phyloP scores from a whole-genome alignment of 2,329 filamentous ascomycete species.

The Drechmeria coniospora region DNA sequence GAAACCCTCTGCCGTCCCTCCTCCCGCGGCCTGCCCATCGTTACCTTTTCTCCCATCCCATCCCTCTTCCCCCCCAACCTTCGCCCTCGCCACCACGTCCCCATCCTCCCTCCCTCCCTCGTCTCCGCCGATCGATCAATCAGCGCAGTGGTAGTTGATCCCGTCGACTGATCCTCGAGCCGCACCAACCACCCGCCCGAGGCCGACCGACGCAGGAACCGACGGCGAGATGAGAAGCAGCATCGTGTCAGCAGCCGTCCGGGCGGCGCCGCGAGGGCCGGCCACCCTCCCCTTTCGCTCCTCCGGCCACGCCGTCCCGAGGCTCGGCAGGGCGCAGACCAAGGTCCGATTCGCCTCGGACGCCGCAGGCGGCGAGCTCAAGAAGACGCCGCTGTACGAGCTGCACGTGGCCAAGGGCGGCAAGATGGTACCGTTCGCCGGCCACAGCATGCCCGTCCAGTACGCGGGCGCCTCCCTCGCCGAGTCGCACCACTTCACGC shows the following conservation, averaged over 20 bases:
- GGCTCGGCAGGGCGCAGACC: constrained; percentile 4
- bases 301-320: constrained; percentile 3
- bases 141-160: too few species aligned
- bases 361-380: constrained; percentile 19
- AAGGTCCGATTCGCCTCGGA: constrained; percentile 12
- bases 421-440: constrained; percentile 95
- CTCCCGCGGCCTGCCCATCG: constrained; percentile 3
- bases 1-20: background rate
- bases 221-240: too few species aligned
- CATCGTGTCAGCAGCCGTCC: constrained; percentile 14
- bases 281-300: constrained; percentile 2
- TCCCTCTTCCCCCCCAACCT: too few species aligned
- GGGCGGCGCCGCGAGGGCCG: constrained; percentile 14
- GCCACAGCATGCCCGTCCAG: constrained; percentile 83
- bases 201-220: too few species aligned
- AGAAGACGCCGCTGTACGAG: constrained; percentile 62
- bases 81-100: too few species aligned
- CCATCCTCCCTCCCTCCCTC: too few species aligned
- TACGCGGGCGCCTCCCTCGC: constrained; percentile 64
- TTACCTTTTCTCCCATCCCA: constrained; percentile 3
- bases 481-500: constrained; percentile 82
- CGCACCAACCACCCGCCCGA: too few species aligned
- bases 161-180: too few species aligned
- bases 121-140: too few species aligned
- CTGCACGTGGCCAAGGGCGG: constrained; percentile 63